Evolutionary conservation across 2,329 filamentous ascomycete species (phyloP).

Genomic region (Neofusicoccum kwambonambiense): DNA sequence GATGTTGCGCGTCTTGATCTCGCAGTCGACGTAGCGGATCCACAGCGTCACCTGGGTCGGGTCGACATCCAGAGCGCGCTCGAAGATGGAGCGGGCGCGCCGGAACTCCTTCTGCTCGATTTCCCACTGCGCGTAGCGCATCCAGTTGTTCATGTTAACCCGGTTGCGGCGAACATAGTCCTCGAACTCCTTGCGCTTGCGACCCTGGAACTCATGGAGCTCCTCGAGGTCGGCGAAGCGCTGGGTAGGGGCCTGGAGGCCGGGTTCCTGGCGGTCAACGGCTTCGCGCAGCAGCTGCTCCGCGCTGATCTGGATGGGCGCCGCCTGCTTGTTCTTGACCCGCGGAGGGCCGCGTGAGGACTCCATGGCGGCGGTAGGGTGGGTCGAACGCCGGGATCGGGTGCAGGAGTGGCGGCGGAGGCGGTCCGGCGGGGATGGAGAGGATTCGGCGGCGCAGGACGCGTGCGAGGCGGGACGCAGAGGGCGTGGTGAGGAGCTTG

Average conservation of each 20-base stretch:
- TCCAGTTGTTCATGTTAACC: slow-evolving; percentile 98
- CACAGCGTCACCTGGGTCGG: slow-evolving; percentile 82
- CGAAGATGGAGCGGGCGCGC: slow-evolving; percentile 88
- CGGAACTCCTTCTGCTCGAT: slow-evolving; percentile 96
- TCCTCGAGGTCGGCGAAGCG: slow-evolving; percentile 96
- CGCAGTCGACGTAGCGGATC: slow-evolving; percentile 91
- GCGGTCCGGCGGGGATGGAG: not conserved
- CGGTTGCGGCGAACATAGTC: slow-evolving; percentile 95
- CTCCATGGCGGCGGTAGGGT: slow-evolving; percentile 63
- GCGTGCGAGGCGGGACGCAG: not conserved
- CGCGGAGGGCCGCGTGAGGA: slow-evolving; percentile 80
- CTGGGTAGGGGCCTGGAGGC: slow-evolving; percentile 85
- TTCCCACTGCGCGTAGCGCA: slow-evolving; percentile 96
- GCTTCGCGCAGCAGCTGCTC: slow-evolving; percentile 97
- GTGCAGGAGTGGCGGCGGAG: not conserved
- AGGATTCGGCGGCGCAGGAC: not conserved
- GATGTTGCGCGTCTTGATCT: slow-evolving; percentile 95
- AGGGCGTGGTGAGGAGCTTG: slow-evolving; percentile 12
- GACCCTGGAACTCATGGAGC: slow-evolving; percentile 93
- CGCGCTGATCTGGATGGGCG: slow-evolving; percentile 80
- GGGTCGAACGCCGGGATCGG: not conserved
- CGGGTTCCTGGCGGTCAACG: slow-evolving; percentile 90
- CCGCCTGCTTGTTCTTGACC: slow-evolving; percentile 98
- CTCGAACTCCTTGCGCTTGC: slow-evolving; percentile 95
- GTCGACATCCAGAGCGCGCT: slow-evolving; percentile 89